A percentile compares a stretch with the other conserved stretches of the same genome.
Conservation (phyloP, 2,329 filamentous ascomycete genomes). For the Pseudogymnoascus sp. region DNA sequence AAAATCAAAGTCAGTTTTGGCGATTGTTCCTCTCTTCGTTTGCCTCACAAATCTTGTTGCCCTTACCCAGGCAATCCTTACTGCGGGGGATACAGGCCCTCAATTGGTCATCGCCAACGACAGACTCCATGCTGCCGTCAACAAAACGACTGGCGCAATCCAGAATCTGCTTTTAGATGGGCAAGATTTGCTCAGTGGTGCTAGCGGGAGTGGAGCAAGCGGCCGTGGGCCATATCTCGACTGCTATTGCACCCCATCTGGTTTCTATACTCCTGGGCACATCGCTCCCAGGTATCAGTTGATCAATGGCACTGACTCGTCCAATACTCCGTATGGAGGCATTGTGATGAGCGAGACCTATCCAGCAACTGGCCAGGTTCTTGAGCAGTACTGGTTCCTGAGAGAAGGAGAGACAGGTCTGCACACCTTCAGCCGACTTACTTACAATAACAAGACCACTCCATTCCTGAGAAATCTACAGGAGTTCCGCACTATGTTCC, state of each 20-base stretch:
- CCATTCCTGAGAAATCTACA: slow-evolving; percentile 50
- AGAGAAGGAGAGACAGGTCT: slow-evolving; percentile 54
- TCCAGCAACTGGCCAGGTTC: slow-evolving; percentile 45
- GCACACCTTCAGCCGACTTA: slow-evolving; percentile 51
- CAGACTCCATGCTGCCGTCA: slow-evolving; percentile 35
- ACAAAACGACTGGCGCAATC: slow-evolving; percentile 35
- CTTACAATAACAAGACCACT: slow-evolving; percentile 49
- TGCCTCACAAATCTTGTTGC: not conserved
- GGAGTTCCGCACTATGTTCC: slow-evolving; percentile 53
- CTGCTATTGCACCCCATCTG: slow-evolving; percentile 52
- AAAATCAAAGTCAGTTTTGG: slow-evolving; percentile 3
- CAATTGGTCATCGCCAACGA: slow-evolving; percentile 36
- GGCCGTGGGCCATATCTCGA: slow-evolving; percentile 53
- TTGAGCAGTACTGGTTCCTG: slow-evolving; percentile 59
- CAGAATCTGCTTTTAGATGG: slow-evolving; percentile 36
- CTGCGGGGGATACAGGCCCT: slow-evolving; percentile 25
- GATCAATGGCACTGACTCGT: slow-evolving; percentile 42
- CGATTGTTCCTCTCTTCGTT: not conserved
- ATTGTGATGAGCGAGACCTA: slow-evolving; percentile 53
- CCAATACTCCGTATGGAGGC: slow-evolving; percentile 45
- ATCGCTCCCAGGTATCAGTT: slow-evolving; percentile 41
- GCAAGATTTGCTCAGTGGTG: slow-evolving; percentile 44
- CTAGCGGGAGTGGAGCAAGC: slow-evolving; percentile 30
- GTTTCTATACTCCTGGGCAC: slow-evolving; percentile 50
- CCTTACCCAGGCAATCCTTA: slow-evolving; percentile 12